Conservation (phyloP, 1,284 basidiomycete genomes). For the Naganishia sp. region DNA sequence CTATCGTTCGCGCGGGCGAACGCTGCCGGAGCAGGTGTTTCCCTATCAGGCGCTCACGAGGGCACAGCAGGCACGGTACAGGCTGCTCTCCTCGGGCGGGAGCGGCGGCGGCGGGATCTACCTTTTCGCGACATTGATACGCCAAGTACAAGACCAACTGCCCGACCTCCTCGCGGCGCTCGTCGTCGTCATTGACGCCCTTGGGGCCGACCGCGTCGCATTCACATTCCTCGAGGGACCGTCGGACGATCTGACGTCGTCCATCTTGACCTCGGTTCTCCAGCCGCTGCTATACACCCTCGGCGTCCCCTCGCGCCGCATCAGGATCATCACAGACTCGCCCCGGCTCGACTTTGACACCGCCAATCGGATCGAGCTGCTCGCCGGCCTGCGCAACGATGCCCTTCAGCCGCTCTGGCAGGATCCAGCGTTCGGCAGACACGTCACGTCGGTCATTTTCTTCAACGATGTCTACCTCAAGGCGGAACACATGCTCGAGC, state of each 20-base stretch:
- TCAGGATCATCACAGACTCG: slow-evolving; percentile 44
- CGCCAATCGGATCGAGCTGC: slow-evolving; percentile 50
- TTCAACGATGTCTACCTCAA: slow-evolving; percentile 54
- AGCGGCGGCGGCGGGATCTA: slow-evolving; percentile 31
- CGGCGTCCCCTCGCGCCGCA: slow-evolving; percentile 40
- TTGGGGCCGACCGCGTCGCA: slow-evolving; percentile 44
- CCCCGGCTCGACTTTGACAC: slow-evolving; percentile 44
- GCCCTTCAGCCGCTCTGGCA: slow-evolving; percentile 50
- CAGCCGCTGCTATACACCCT: slow-evolving; percentile 42
- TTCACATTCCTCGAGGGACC: slow-evolving; percentile 54
- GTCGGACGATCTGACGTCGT: slow-evolving; percentile 47
- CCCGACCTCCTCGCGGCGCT: slow-evolving; percentile 51
- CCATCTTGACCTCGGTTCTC: slow-evolving; percentile 45
- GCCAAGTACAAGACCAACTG: slow-evolving; percentile 48
- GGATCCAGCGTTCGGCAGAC: slow-evolving; percentile 31
- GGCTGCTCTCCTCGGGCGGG: slow-evolving; percentile 34
- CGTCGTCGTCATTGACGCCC: slow-evolving; percentile 43
- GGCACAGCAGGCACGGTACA: slow-evolving; percentile 45
- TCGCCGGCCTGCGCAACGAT: slow-evolving; percentile 50
- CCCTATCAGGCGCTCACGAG: slow-evolving; percentile 40
- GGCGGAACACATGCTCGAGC: slow-evolving; percentile 48
- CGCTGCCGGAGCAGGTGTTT: slow-evolving; percentile 39
- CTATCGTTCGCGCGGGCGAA: slow-evolving; percentile 21
- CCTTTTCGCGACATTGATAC: slow-evolving; percentile 47
- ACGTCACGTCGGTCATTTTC: slow-evolving; percentile 46